Conservation (phyloP, 768 basidiomycete genomes). For the Postia placenta region DNA sequence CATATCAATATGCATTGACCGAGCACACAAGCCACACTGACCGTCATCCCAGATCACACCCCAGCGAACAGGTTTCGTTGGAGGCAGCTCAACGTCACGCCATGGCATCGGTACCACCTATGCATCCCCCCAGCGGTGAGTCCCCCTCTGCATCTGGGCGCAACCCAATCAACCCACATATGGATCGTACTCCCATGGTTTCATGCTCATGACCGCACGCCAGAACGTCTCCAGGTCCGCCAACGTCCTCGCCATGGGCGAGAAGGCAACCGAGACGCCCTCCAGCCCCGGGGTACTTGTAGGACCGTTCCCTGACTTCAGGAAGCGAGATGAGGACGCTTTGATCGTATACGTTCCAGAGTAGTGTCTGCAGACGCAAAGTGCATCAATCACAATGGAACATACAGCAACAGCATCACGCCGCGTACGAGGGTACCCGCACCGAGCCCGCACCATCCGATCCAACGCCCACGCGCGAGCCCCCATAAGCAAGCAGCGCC, state of each 20-base stretch:
- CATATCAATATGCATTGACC: neutral
- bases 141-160: neutral
- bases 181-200: conserved; percentile 37
- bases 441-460: conserved; percentile 48
- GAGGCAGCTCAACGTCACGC: conserved; percentile 26
- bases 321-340: conserved; percentile 33
- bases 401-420: no score
- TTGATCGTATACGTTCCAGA: conserved; percentile 41
- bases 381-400: neutral
- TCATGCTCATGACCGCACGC: conserved; percentile 34
- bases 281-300: conserved; percentile 35
- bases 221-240: conserved; percentile 41
- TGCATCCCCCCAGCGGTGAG: neutral
- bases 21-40: neutral
- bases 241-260: conserved; percentile 39
- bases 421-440: conserved; percentile 40
- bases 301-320: conserved; percentile 24
- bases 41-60: conserved; percentile 41
- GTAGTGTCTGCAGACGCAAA: conserved; percentile 17
- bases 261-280: conserved; percentile 31
- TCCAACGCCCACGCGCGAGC: conserved; percentile 39
- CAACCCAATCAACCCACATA: neutral
- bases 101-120: conserved; percentile 38
- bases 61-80: conserved; percentile 29
- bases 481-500: conserved; percentile 41